These are phyloP conservation scores for Persicaria maculosa DNA, from an alignment of 148 eudicot species.

Conservation along the genomic window DNA sequence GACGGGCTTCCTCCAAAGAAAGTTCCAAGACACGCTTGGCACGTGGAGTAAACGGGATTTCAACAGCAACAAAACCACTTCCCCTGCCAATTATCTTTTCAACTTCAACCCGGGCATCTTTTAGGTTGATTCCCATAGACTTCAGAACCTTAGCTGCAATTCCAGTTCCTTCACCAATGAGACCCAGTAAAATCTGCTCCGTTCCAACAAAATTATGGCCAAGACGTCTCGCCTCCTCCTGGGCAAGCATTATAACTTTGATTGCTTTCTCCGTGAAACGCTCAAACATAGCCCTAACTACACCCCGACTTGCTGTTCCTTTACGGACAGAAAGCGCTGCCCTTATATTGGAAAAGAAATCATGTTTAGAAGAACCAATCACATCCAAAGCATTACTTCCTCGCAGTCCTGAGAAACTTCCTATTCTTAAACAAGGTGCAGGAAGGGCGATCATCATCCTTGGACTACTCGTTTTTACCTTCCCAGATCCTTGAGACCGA, in stretches of 20 bases:
- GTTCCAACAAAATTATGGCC: conserved; percentile 98
- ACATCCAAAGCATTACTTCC: conserved; percentile 57
- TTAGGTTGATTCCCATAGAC: conserved; percentile 93
- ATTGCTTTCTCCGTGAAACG: conserved; percentile 95
- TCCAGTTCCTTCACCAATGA: conserved; percentile 98
- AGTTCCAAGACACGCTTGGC: conserved; percentile 95
- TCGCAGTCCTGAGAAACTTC: conserved; percentile 62
- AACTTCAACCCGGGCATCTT: conserved; percentile 94
- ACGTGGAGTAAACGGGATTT: conserved; percentile 91
- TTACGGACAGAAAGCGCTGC: conserved; percentile 12
- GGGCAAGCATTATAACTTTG: conserved; percentile 98
- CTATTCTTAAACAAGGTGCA: conserved; percentile 36
- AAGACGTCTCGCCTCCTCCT: conserved; percentile 87
- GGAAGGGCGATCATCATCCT: conserved; percentile 44
- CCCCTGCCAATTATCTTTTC: conserved; percentile 97
- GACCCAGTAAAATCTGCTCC: conserved; percentile 88
- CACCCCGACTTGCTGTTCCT: conserved; percentile 46
- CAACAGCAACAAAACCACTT: conserved; percentile 88
- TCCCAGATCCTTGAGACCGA: conserved; percentile 43
- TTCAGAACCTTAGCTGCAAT: conserved; percentile 97
- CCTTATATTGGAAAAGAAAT: conserved; percentile 10
- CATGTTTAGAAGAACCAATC: conserved; percentile 18
- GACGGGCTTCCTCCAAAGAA: conserved; percentile 88
- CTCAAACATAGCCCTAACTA: conserved; percentile 84
- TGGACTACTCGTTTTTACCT: conserved; percentile 28